Conservation (phyloP, 768 basidiomycete genomes). For the Tricholoma matsutake region DNA sequence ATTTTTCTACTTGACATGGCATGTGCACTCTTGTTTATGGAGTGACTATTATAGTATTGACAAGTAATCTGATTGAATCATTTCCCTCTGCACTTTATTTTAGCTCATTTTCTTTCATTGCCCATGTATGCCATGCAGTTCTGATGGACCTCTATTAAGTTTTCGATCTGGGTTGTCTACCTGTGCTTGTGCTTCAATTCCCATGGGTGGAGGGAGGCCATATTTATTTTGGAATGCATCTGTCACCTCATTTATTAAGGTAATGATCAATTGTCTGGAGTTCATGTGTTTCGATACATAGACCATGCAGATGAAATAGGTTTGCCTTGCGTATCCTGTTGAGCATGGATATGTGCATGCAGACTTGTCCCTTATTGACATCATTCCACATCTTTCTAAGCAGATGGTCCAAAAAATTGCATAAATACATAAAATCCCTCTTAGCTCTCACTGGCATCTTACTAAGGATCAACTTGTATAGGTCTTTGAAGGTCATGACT, state of each 20-base stretch:
- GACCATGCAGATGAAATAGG: constrained; percentile 2
- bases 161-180: background rate
- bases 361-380: background rate
- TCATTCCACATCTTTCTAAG: background rate
- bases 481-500: too few species aligned
- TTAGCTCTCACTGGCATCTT: too few species aligned
- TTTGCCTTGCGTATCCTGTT: background rate
- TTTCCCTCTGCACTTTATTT: background rate
- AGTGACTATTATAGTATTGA: background rate
- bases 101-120: background rate
- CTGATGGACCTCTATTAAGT: background rate
- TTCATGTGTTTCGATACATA: background rate
- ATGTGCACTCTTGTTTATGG: background rate
- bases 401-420: constrained; percentile 1
- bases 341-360: constrained; percentile 1
- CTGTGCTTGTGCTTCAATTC: background rate
- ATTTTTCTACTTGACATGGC: background rate
- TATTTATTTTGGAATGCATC: background rate
- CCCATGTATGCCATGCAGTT: background rate
- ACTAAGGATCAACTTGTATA: too few species aligned
- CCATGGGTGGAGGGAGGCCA: background rate
- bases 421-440: background rate
- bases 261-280: background rate
- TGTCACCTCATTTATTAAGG: background rate
- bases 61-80: background rate